Evolutionary conservation across 768 basidiomycete genomes (phyloP).

Genomic region (Sarcodon aspratus): DNA sequence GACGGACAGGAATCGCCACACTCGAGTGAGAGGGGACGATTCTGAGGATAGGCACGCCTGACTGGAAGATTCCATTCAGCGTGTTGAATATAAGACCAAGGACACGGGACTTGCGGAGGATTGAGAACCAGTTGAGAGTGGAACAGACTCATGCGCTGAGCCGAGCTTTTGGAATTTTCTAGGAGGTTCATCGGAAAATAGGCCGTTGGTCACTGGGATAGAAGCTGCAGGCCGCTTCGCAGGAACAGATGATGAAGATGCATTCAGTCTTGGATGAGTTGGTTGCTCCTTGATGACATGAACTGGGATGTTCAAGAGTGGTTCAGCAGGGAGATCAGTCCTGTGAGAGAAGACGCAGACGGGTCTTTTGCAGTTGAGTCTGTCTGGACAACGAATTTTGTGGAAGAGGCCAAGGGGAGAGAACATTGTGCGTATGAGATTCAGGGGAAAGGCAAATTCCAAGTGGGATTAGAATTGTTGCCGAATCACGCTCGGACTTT

Average conservation of each 20-base stretch:
- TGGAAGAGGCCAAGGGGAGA: slow-evolving; percentile 47
- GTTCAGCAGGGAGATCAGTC: slow-evolving; percentile 22
- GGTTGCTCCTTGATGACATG: slow-evolving; percentile 13
- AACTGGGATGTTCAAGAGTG: slow-evolving; percentile 27
- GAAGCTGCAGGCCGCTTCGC: slow-evolving; percentile 7
- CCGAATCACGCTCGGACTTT: not conserved
- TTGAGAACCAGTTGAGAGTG: slow-evolving; percentile 29
- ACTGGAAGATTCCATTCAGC: slow-evolving; percentile 19
- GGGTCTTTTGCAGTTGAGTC: slow-evolving; percentile 31
- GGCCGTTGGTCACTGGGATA: slow-evolving; percentile 3
- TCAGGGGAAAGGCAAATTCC: not conserved
- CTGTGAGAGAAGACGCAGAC: slow-evolving; percentile 63
- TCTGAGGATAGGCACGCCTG: slow-evolving; percentile 53
- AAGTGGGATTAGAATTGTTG: not conserved
- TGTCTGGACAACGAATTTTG: slow-evolving; percentile 47
- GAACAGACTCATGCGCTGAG: slow-evolving; percentile 26
- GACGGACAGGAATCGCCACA: slow-evolving; percentile 63
- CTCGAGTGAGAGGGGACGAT: slow-evolving; percentile 59
- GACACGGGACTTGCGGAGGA: slow-evolving; percentile 13
- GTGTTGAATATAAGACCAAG: not conserved
- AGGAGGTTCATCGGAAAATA: slow-evolving; percentile 35
- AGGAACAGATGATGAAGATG: slow-evolving; percentile 2
- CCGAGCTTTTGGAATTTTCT: slow-evolving; percentile 53
- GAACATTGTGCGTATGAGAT: slow-evolving; percentile 38
- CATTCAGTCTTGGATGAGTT: slow-evolving; percentile 4